phyloP scores from a whole-genome alignment of 352 stramenopile species.

The Halophytophthora batemanensis region DNA sequence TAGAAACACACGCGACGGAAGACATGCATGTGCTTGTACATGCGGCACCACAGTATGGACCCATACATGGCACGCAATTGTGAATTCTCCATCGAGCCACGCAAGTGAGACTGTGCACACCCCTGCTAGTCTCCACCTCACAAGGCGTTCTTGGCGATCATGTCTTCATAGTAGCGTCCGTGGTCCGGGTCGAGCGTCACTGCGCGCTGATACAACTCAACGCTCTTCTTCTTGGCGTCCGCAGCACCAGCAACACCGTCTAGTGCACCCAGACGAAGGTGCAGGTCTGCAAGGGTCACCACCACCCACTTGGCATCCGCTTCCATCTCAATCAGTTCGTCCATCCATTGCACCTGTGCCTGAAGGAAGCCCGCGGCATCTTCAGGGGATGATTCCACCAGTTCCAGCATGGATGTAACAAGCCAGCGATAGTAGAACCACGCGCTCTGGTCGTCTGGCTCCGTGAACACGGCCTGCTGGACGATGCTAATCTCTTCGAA shows the following conservation, averaged over 20 bases:
- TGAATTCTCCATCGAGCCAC: no score
- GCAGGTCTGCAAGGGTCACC: slow-evolving; percentile 56
- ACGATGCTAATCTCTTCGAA: slow-evolving; percentile 83
- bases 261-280: slow-evolving; percentile 29
- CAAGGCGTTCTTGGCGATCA: slow-evolving; percentile 29
- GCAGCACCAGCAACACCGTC: slow-evolving; percentile 15
- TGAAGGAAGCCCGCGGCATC: slow-evolving; percentile 51
- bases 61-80: no score
- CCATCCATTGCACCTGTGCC: slow-evolving; percentile 77
- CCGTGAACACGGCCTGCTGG: slow-evolving; percentile 96
- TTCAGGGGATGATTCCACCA: slow-evolving; percentile 38
- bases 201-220: slow-evolving; percentile 47
- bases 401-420: slow-evolving; percentile 69
- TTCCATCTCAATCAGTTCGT: slow-evolving; percentile 84
- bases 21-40: no score
- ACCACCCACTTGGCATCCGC: slow-evolving; percentile 69
- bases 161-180: slow-evolving; percentile 56
- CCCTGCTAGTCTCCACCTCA: not conserved
- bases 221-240: slow-evolving; percentile 39
- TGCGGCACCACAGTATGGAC: no score
- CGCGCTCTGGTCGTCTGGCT: slow-evolving; percentile 97
- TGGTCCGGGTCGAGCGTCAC: slow-evolving; percentile 58
- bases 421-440: slow-evolving; percentile 99
- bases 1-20: no score
- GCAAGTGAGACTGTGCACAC: no score